Percentiles rank a stretch among this genome's conserved stretches.
These are phyloP conservation scores for Fusarium protoensiforme DNA, from an alignment of 2,329 filamentous ascomycete genomes.

Conservation along the genomic window DNA sequence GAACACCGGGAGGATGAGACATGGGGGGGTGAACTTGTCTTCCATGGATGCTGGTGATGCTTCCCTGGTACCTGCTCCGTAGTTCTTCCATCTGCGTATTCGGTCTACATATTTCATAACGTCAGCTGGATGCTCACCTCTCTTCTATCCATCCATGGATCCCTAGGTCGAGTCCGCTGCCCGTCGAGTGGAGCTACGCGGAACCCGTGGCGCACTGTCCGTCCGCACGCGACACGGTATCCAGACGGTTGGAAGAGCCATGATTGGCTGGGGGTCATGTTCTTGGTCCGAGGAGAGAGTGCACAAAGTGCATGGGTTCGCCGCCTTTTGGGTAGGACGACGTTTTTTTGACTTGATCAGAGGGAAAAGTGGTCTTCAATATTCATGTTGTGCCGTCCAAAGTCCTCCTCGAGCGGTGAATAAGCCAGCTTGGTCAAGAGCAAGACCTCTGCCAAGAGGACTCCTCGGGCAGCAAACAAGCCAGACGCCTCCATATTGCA, in stretches of 20 bases:
- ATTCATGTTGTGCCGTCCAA: not conserved
- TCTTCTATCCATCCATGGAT: not conserved
- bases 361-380: not conserved
- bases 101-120: not conserved
- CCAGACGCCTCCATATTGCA: not conserved
- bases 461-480: not conserved
- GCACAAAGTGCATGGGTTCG: slow-evolving; percentile 8
- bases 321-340: not conserved
- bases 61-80: not conserved
- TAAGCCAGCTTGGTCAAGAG: not conserved
- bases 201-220: slow-evolving; percentile 26
- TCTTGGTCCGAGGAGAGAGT: slow-evolving; percentile 2
- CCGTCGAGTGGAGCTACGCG: slow-evolving; percentile 28
- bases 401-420: not conserved
- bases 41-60: not conserved
- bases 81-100: not conserved
- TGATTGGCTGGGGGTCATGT: slow-evolving; percentile 22
- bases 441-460: not conserved
- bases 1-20: slow-evolving; percentile 21
- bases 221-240: slow-evolving; percentile 34
- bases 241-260: not conserved
- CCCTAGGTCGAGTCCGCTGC: slow-evolving; percentile 4
- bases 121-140: not conserved
- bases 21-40: not conserved
- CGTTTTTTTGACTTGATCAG: not conserved